Base-by-base conservation (phyloP, 169 alveolate species). In the Theileria luwenshuni region DNA sequence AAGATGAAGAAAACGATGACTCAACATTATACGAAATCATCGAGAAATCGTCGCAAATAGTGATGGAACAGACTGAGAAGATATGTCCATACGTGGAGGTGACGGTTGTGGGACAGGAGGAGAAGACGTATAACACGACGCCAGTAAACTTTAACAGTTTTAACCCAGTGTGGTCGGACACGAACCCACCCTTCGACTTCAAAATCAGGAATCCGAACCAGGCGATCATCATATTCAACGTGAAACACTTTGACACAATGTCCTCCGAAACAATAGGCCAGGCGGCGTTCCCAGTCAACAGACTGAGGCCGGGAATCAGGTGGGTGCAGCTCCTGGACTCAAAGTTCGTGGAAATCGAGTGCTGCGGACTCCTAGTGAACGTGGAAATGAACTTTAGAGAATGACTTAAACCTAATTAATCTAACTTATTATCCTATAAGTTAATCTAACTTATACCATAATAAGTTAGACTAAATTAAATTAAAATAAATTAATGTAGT, bases 251-350 rank as follows among this genome's bases (percentile, higher is more conserved):
- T 42, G 89, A 81, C 67, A 74, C 23, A 28, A 56, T 81, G 33
- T 71, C 83, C 6, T 25, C 81, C 25, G 80, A 65, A 27, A n/a
- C 60, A 30, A 60, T 81, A 0, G 89, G 76, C 38, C 83, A 84
- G 91, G 76, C 91, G 23, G 81, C 77, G 43, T 63, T 83, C 58
- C 74, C 79, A 30, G 83, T 59, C n/a, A 45, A 74, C 61, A 74
- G 87, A 13, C 71, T 64, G n/a, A 42, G 74, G 17, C 92, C 92
- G 21, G 94, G 96, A n/a, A 75, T 92, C 65, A 69, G 96, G 58
- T 92, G 94, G 93, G 94, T 86, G 47, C 94, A 90, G 42, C 70
- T 92, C 63, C 77, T 92, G 61, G 96, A 92, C 77, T 80, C 77
- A 35, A 76, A 77, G 42, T 75, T 90, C 52, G 77, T 77, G 76